Percentiles rank a stretch among this genome's conserved stretches.
Evolutionary conservation across 352 stramenopile genomes (phyloP).

Genomic region (Phytophthora nicotianae): DNA sequence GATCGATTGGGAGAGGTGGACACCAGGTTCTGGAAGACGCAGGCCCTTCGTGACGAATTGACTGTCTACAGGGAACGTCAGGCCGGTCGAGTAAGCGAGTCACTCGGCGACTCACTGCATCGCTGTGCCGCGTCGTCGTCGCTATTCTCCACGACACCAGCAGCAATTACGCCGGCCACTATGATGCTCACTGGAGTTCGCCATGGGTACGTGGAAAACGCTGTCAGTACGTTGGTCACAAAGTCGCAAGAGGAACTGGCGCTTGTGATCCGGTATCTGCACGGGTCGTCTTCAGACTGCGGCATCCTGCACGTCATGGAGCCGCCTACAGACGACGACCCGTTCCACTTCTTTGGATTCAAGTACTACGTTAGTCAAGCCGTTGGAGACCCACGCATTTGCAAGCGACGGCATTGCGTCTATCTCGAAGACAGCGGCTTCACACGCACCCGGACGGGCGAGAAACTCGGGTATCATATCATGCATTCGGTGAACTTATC

Average conservation of each 20-base stretch:
- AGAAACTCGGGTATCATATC: conserved; percentile 51
- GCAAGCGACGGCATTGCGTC: conserved; percentile 42
- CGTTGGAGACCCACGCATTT: conserved; percentile 26
- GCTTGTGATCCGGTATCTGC: conserved; percentile 49
- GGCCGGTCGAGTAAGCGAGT: conserved; percentile 23
- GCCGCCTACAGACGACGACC: conserved; percentile 34
- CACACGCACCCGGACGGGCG: conserved; percentile 40
- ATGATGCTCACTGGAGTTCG: conserved; percentile 45
- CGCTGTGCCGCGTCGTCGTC: conserved; percentile 30
- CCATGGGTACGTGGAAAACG: conserved; percentile 46
- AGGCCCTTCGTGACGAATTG: conserved; percentile 37
- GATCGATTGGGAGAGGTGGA: conserved; percentile 37
- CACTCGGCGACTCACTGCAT: conserved; percentile 25
- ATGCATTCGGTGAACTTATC: conserved; percentile 47
- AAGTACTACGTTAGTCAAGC: conserved; percentile 54
- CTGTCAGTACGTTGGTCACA: conserved; percentile 34
- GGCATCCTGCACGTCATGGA: conserved; percentile 45
- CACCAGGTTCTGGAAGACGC: conserved; percentile 43
- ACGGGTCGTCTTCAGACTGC: conserved; percentile 46
- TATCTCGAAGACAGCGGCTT: conserved; percentile 53
- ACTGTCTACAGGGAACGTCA: conserved; percentile 41
- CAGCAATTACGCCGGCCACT: conserved; percentile 28
- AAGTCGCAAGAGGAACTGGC: conserved; percentile 58
- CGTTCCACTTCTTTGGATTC: conserved; percentile 56
- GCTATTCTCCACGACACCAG: conserved; percentile 44